Base-by-base conservation (phyloP, 306 rosid species). In the Sophora flavescens region DNA sequence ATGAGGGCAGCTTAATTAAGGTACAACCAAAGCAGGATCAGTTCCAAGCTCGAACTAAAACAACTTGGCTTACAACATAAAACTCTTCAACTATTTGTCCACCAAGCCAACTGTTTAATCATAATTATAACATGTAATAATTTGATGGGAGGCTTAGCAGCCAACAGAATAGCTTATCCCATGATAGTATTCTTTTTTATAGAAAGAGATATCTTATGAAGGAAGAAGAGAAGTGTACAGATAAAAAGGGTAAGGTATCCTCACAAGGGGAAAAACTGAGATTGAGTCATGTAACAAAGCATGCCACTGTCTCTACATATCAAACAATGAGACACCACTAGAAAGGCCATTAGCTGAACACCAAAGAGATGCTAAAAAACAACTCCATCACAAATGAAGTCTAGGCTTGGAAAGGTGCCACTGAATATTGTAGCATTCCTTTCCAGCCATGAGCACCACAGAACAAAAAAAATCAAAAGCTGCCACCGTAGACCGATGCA, bases 21-120 rank as follows among this genome's bases (percentile, higher is more conserved):
- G 36, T 33, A 47, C 68, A 63, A 53, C 8, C 14, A 72, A 65
- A 66, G 65, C 45, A 15, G 26, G 41, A 70, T 5, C 6, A 44
- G 1, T 17, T 45, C 33, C 30, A 68, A 41, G 39, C n/a, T 66
- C 48, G 3, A 13, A 77, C 15, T 30, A 47, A 9, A 59, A 42
- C 2, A 51, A 22, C 12, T 22, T 51, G 35, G 57, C 14, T 42
- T 66, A 26, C 30, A 33, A 50, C 0, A 0, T 74, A 35, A 47
- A 32, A 41, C 67, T 12, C 39, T 44, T 28, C 30, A 74, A 6
- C 9, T 59, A 60, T 41, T 44, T 44, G 47, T 56, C 59, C 15
- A 6, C 48, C 58, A 58, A 2, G 10, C 11, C n/a, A 58, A 62
- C 42, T 4, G 42, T 10, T 42, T 42, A 42, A 42, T 42, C 13